phyloP scores from a whole-genome alignment of 169 alveolate genomes.

The Condylostoma magnum region DNA sequence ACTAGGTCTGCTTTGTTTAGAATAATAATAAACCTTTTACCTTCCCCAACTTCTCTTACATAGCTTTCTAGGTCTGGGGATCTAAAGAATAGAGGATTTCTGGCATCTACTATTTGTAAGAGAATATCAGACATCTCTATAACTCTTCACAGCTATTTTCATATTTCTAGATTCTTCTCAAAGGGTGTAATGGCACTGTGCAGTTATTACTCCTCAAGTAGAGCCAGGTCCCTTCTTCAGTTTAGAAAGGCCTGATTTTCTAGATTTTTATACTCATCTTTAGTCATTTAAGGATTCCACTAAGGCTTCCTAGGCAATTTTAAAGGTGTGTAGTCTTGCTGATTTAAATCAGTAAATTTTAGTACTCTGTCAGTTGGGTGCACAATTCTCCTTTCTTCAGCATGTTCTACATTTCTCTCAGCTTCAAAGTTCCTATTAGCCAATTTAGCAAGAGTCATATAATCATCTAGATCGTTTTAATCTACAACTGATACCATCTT shows the following conservation, averaged over 20 bases:
- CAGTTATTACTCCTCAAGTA: conserved; percentile 89
- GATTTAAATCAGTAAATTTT: conserved; percentile 32
- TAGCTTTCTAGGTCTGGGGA: conserved; percentile 87
- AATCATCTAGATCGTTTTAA: conserved; percentile 76
- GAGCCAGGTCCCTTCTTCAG: conserved; percentile 89
- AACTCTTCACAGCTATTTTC: conserved; percentile 99
- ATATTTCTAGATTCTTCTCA: conserved; percentile 97
- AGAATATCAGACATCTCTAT: conserved; percentile 94
- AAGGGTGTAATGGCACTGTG: conserved; percentile 94
- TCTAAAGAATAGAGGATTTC: conserved; percentile 96
- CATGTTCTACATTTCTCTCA: conserved; percentile 42
- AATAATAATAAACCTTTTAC: conserved; percentile 82
- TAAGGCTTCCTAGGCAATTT: conserved; percentile 81
- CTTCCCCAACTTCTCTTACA: conserved; percentile 83
- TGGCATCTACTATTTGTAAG: conserved; percentile 95
- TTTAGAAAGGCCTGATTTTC: conserved; percentile 84
- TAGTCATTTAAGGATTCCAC: conserved; percentile 69
- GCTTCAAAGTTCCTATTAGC: conserved; percentile 77
- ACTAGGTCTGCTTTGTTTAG: conserved; percentile 95
- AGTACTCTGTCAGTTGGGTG: conserved; percentile 35
- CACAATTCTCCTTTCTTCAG: conserved; percentile 23
- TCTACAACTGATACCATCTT: conserved; percentile 74
- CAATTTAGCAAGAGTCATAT: conserved; percentile 59
- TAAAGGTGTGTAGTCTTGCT: conserved; percentile 41
- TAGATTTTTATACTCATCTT: conserved; percentile 56